Percentiles rank a stretch among this genome's conserved stretches.
These are phyloP conservation scores for Chlorella variabilis DNA, from an alignment of 163 green algal species.

Conservation along the genomic window DNA sequence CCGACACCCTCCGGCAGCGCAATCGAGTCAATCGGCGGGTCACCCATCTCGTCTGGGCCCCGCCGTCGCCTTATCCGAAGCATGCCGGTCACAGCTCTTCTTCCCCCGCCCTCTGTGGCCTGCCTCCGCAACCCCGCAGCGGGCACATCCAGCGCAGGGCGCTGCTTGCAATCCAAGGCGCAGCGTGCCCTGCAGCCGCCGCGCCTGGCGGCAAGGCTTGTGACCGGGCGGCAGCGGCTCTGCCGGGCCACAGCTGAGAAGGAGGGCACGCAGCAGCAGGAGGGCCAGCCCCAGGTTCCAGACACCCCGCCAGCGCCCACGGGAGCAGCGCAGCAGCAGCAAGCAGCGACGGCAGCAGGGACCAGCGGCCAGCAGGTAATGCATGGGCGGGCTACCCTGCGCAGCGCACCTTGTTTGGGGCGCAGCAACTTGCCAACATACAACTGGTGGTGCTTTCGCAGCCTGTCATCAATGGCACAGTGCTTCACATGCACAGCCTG, in stretches of 20 bases:
- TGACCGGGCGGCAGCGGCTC: background rate
- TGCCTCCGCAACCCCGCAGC: background rate
- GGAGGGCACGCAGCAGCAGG: constrained; percentile 33
- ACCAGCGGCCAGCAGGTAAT: background rate
- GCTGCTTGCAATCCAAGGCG: background rate
- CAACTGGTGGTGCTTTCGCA: no score
- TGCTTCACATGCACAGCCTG: no score
- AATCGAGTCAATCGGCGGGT: background rate
- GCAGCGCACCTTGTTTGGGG: no score
- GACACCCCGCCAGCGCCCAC: constrained; percentile 10
- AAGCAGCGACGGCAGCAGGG: background rate
- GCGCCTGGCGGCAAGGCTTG: background rate
- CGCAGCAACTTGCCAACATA: no score
- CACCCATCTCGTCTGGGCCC: background rate
- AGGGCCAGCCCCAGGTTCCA: constrained; percentile 7
- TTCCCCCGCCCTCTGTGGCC: background rate
- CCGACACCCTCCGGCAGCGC: no score
- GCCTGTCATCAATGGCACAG: no score
- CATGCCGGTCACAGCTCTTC: background rate
- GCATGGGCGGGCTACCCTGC: no score
- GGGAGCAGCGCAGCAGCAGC: constrained; percentile 1
- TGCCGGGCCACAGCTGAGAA: constrained; percentile 26
- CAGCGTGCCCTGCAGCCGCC: background rate
- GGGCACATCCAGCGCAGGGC: background rate
- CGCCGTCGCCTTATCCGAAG: constrained; percentile 16